phyloP scores from a whole-genome alignment of 2,329 filamentous ascomycete genomes.

The Colletotrichum sp. region DNA sequence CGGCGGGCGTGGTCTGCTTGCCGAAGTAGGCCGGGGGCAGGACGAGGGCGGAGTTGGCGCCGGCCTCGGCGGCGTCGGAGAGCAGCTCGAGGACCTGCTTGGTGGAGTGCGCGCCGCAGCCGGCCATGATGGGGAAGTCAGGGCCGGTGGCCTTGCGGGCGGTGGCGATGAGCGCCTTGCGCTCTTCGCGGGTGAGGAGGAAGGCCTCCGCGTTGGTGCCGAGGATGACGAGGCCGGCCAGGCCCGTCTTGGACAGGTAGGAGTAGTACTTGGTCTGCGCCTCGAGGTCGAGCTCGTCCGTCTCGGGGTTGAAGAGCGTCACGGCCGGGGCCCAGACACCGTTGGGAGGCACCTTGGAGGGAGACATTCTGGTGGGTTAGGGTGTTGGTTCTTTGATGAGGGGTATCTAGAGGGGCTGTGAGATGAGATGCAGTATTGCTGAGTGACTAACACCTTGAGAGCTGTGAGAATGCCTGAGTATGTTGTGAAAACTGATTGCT shows the following conservation, averaged over 20 bases:
- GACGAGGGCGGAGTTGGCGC: slow-evolving; percentile 66
- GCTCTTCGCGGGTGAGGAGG: slow-evolving; percentile 64
- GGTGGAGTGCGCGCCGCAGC: slow-evolving; percentile 68
- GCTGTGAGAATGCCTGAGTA: neutral
- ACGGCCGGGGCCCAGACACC: slow-evolving; percentile 58
- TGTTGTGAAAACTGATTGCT: neutral
- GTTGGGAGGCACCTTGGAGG: slow-evolving; percentile 26
- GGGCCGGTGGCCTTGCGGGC: slow-evolving; percentile 60
- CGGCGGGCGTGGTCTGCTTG: slow-evolving; percentile 61
- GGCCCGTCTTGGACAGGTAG: slow-evolving; percentile 54
- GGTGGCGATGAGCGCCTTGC: slow-evolving; percentile 57
- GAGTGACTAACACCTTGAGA: neutral
- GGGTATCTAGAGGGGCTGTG: neutral
- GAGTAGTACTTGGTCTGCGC: slow-evolving; percentile 56
- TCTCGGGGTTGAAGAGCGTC: slow-evolving; percentile 56
- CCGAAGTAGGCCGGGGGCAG: slow-evolving; percentile 70
- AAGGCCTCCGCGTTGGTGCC: slow-evolving; percentile 63
- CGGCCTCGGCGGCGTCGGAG: slow-evolving; percentile 62
- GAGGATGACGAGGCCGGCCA: slow-evolving; percentile 57
- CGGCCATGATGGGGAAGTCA: slow-evolving; percentile 65
- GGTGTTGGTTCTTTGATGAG: neutral
- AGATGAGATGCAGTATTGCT: neutral
- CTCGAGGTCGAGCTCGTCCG: slow-evolving; percentile 52
- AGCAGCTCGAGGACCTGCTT: slow-evolving; percentile 66
- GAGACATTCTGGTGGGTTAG: neutral